Evolutionary conservation across 208 protist genomes (phyloP), one percentile per base, ranked within the genome.

Genomic region (Naegleria lovaniensis): DNA sequence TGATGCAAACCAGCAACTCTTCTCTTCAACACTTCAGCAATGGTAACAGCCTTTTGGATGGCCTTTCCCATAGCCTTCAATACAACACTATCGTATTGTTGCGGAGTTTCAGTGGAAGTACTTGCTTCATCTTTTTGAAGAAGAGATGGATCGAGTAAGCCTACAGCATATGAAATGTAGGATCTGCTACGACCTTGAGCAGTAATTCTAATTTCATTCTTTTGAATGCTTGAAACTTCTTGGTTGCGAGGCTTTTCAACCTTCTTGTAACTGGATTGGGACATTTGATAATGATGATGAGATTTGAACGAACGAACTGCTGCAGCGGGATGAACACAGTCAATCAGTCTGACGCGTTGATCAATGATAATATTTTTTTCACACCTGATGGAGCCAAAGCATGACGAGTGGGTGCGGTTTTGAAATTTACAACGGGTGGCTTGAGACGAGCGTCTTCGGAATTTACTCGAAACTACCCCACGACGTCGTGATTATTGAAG

Each of bases 11-110:
- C 96, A 33, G 90, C 92, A 59, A 98, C 96, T 92, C 96, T 94
- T 90, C 95, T 95, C 93, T 97, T 98, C 85, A 98, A 93, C 90
- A 98, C 96, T 92, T 98, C 96, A 38, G 95, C 96, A 90, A 98
- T 96, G 94, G 96, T 97, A 87, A 98, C 95, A 88, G 94, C 95
- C 93, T 96, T 97, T 93, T 94, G 96, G 91, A 98, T 97, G 59
- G 96, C 95, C 40, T 93, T 93, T 52, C 96, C 96, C 95, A 97
- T 97, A 36, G 94, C 96, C 83, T 94, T 96, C 93, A 98, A 95
- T 93, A 96, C 96, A 91, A 98, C 93, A 7, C 93, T 96, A 93
- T 97, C 96, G 59, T 96, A 93, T 93, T 96, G 76, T 84, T 84
- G 76, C 16, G 3, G 58, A 39, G 7, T 5, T 29, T 38, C n/a